These are phyloP conservation scores for Stenogyne calaminthoides DNA, from an alignment of 305 asterid genomes.

Conservation along the genomic window DNA sequence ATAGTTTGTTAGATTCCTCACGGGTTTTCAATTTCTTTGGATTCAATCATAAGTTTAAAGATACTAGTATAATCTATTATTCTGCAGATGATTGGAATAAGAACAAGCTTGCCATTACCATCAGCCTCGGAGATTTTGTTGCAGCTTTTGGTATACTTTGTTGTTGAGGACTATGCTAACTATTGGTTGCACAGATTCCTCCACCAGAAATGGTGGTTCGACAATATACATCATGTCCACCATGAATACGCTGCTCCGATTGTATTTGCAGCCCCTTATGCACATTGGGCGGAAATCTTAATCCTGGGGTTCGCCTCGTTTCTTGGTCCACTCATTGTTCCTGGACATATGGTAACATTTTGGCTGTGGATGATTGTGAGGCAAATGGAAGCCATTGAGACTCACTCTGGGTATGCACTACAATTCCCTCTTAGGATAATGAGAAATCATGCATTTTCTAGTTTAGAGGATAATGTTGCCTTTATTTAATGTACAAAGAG, in stretches of 20 bases:
- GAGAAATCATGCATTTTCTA: neutral
- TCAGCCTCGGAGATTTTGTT: constrained; percentile 48
- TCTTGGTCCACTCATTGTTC: constrained; percentile 64
- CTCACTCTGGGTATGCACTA: constrained; percentile 56
- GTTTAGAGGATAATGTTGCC: neutral
- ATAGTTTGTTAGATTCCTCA: neutral
- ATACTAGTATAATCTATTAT: neutral
- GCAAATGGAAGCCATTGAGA: constrained; percentile 71
- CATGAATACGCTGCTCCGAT: constrained; percentile 78
- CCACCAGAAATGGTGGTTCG: constrained; percentile 67
- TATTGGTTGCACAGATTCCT: constrained; percentile 82
- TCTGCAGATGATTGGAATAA: constrained; percentile 63
- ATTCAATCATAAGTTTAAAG: neutral
- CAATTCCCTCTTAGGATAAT: no score
- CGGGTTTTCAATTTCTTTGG: neutral
- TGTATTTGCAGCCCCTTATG: constrained; percentile 78
- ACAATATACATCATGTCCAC: constrained; percentile 68
- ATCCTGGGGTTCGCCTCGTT: constrained; percentile 69
- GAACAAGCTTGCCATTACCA: constrained; percentile 73
- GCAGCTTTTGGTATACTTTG: constrained; percentile 65
- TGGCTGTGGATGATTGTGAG: constrained; percentile 72
- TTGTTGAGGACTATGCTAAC: constrained; percentile 71
- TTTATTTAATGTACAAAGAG: neutral
- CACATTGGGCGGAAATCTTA: constrained; percentile 79
- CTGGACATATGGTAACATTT: constrained; percentile 73